Evolutionary conservation across 768 basidiomycete species (phyloP), one percentile per base, ranked within the genome.

Genomic region (Mycena belliarum): DNA sequence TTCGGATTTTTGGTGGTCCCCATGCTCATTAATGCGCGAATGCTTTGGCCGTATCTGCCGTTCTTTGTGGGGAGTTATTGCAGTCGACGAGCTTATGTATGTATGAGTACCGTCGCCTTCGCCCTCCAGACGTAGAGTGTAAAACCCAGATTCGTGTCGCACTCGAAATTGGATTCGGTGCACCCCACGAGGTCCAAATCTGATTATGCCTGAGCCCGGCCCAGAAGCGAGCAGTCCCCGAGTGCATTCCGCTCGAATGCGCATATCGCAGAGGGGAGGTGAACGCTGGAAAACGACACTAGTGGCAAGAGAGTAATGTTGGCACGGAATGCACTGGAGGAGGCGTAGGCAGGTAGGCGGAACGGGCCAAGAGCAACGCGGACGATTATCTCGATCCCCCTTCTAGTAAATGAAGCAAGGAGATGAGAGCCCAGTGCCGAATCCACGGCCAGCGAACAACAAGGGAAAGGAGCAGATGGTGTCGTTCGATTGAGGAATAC

Each of bases 161-260:
- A n/a, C n/a, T n/a, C n/a, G n/a, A n/a, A n/a, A n/a, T n/a, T n/a
- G n/a, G n/a, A n/a, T n/a, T n/a, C n/a, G n/a, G n/a, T n/a, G n/a
- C n/a, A n/a, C n/a, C n/a, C n/a, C n/a, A n/a, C n/a, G n/a, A n/a
- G n/a, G n/a, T n/a, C n/a, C n/a, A n/a, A n/a, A n/a, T n/a, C n/a
- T n/a, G n/a, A n/a, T n/a, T n/a, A n/a, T n/a, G n/a, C n/a, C n/a
- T n/a, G n/a, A n/a, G n/a, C n/a, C n/a, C n/a, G n/a, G n/a, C n/a
- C n/a, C n/a, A n/a, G n/a, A n/a, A 8, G 18, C 37, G 20, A 38
- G 37, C 25, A 16, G 35, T 43, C 9, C 40, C 55, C 20, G 56
- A 57, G 26, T 59, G 53, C 29, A 35, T 59, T 16, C 57, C 57
- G 3, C 52, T 52, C 6, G 47, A 52, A 42, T 47, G 37, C 51